A percentile compares a stretch with the other conserved stretches of the same genome.
phyloP scores from a whole-genome alignment of 371 early-diverging fungal species.

The Circinella minor region DNA sequence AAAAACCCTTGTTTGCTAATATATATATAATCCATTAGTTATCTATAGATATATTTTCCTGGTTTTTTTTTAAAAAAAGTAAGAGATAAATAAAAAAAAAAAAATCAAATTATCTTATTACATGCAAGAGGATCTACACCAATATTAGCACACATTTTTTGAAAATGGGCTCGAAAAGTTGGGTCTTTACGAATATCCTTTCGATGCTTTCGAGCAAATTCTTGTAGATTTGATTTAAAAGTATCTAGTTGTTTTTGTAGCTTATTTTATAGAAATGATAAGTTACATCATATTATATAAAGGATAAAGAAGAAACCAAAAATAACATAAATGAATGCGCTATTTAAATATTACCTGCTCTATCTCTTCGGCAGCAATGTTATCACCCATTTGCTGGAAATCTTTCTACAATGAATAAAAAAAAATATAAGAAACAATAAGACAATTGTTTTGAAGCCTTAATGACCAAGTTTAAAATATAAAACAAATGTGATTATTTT shows the following conservation, averaged over 20 bases:
- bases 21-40: neutral
- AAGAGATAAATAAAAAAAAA: too few relatives aligned
- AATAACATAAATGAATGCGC: too few relatives aligned
- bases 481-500: neutral
- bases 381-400: slow-evolving; percentile 58
- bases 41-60: neutral
- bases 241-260: slow-evolving; percentile 75
- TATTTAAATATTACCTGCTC: slow-evolving; percentile 45
- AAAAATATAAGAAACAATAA: neutral
- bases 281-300: neutral
- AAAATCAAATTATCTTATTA: slow-evolving; percentile 29
- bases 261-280: slow-evolving; percentile 26
- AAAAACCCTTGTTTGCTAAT: slow-evolving; percentile 91
- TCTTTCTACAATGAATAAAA: slow-evolving; percentile 48
- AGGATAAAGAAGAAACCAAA: too few relatives aligned
- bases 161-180: slow-evolving; percentile 88
- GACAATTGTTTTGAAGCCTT: neutral
- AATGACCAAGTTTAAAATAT: neutral
- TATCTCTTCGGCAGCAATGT: slow-evolving; percentile 60
- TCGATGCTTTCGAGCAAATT: slow-evolving; percentile 84
- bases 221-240: slow-evolving; percentile 84
- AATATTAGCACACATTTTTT: slow-evolving; percentile 90
- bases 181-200: slow-evolving; percentile 91
- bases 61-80: neutral
- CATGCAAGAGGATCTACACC: slow-evolving; percentile 97